A percentile compares a stretch with the other conserved stretches of the same genome.
Conservation (phyloP, 116 monocot genomes). For the Trichopus zeylanicus region DNA sequence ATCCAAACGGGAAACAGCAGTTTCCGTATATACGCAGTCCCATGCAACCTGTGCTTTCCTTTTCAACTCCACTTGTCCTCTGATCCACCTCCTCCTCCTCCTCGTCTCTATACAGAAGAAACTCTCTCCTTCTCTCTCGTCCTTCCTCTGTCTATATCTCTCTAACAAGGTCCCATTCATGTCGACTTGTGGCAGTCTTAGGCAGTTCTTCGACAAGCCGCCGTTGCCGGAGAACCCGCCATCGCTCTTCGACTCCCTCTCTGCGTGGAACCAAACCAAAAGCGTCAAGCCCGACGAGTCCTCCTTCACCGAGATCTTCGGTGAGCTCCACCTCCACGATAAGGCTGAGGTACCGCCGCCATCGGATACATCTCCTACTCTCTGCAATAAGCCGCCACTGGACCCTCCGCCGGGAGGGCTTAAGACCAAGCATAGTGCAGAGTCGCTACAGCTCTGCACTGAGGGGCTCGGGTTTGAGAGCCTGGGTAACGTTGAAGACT, state of each 20-base stretch:
- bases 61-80: too few species aligned
- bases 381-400: background rate
- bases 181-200: conserved; percentile 9
- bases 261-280: conserved; percentile 6
- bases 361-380: background rate
- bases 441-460: conserved; percentile 64
- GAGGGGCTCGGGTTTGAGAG: conserved; percentile 87
- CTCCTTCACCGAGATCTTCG: conserved; percentile 14
- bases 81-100: too few species aligned
- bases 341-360: conserved; percentile 5
- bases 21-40: too few species aligned
- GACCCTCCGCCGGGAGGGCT: conserved; percentile 7
- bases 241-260: conserved; percentile 2
- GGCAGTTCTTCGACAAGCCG: conserved; percentile 10
- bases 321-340: conserved; percentile 36
- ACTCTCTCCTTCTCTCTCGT: too few species aligned
- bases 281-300: background rate
- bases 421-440: conserved; percentile 11
- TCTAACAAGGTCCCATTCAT: too few species aligned
- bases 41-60: too few species aligned
- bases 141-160: too few species aligned
- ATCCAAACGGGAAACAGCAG: too few species aligned
- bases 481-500: conserved; percentile 50
- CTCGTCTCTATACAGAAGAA: too few species aligned
- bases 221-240: conserved; percentile 7